phyloP scores from a whole-genome alignment of 768 basidiomycete genomes.

The Boletus rubropictus region DNA sequence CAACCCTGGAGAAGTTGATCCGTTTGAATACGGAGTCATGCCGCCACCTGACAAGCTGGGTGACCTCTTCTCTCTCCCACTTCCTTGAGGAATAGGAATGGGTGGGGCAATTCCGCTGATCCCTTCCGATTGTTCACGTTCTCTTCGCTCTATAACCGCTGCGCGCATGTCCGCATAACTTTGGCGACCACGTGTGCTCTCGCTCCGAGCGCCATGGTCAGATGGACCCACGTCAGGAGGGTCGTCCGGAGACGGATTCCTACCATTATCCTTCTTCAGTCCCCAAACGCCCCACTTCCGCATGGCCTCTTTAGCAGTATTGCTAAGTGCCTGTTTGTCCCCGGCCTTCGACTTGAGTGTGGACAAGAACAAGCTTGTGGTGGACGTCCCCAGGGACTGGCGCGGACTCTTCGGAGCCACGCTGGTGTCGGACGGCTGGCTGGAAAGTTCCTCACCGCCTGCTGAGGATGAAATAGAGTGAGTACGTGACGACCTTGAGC shows the following conservation, averaged over 20 bases:
- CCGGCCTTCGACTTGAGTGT: conserved; percentile 69
- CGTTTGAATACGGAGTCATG: conserved; percentile 22
- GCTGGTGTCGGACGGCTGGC: conserved; percentile 31
- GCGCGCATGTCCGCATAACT: conserved; percentile 73
- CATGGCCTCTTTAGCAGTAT: conserved; percentile 83
- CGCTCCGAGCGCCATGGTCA: conserved; percentile 32
- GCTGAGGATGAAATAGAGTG: conserved; percentile 32
- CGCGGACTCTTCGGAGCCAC: conserved; percentile 32
- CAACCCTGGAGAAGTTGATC: conserved; percentile 26
- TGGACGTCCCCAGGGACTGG: conserved; percentile 36
- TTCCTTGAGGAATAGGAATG: conserved; percentile 30
- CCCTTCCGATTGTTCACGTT: conserved; percentile 34
- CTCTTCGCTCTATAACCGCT: conserved; percentile 64
- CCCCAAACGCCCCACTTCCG: conserved; percentile 90
- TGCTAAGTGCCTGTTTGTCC: conserved; percentile 83
- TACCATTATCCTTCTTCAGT: conserved; percentile 48
- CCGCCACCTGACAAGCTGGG: conserved; percentile 24
- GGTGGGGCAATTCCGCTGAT: conserved; percentile 25
- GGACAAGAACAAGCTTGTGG: conserved; percentile 62
- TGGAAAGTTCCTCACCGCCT: conserved; percentile 26
- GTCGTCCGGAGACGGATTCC: conserved; percentile 33
- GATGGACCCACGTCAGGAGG: conserved; percentile 38
- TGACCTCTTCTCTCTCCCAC: conserved; percentile 23
- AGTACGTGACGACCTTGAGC: conserved; percentile 31
- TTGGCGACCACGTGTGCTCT: conserved; percentile 41